A percentile compares a stretch with the other conserved stretches of the same genome.
Evolutionary conservation across 2,329 filamentous ascomycete species (phyloP).

Genomic region (Periconia sp.): DNA sequence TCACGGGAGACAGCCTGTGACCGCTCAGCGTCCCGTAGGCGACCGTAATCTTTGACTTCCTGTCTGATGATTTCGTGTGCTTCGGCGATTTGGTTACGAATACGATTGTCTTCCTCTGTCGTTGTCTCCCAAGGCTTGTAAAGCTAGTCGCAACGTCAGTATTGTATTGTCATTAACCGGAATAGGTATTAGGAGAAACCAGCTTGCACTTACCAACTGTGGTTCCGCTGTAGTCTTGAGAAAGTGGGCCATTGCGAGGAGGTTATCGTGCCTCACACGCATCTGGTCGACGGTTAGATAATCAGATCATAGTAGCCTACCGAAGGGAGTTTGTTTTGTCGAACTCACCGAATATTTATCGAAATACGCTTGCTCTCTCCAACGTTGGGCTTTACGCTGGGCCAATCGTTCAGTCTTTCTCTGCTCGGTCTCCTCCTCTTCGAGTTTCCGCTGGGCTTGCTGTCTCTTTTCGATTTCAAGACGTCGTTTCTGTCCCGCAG

Average conservation of each 20-base stretch:
- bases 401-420: conserved; percentile 66
- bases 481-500: conserved; percentile 66
- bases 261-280: conserved; percentile 70
- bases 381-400: conserved; percentile 62
- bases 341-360: conserved; percentile 71
- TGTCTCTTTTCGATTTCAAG: conserved; percentile 82
- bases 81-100: conserved; percentile 70
- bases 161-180: conserved; percentile 10
- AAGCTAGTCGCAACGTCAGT: conserved; percentile 58
- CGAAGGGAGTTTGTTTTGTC: background rate
- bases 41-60: conserved; percentile 65
- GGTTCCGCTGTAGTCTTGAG: conserved; percentile 73
- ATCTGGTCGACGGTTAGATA: conserved; percentile 58
- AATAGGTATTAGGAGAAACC: background rate
- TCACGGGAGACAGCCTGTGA: conserved; percentile 16
- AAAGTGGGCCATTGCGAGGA: conserved; percentile 71
- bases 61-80: conserved; percentile 64
- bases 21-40: conserved; percentile 32
- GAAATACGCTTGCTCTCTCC: conserved; percentile 70
- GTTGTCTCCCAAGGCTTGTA: conserved; percentile 83
- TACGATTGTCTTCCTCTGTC: conserved; percentile 66
- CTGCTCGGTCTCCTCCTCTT: conserved; percentile 71
- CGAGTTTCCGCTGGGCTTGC: conserved; percentile 72
- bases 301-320: background rate
- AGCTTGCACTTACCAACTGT: conserved; percentile 63